These are phyloP conservation scores for Lenzites betulinus DNA, from an alignment of 768 basidiomycete genomes.

Conservation along the genomic window DNA sequence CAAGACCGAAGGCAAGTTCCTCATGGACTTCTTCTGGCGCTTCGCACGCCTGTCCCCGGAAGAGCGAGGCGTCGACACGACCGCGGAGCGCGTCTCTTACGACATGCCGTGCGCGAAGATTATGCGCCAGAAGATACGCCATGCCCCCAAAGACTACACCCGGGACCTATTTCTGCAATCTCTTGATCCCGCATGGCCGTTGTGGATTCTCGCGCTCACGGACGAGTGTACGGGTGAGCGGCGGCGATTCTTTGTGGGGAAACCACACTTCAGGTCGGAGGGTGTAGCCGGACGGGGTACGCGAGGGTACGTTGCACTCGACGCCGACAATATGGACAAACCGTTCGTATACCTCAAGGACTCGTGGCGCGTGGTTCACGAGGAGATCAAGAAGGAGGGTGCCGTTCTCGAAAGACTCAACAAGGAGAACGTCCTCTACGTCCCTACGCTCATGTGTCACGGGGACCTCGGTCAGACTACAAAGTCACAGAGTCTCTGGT, in stretches of 20 bases:
- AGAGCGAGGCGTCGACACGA: slow-evolving; percentile 6
- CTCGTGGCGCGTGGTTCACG: slow-evolving; percentile 2
- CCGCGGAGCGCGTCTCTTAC: neutral
- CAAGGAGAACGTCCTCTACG: neutral
- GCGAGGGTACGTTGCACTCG: slow-evolving; percentile 1
- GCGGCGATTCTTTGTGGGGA: neutral
- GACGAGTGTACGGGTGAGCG: neutral
- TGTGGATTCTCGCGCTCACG: neutral
- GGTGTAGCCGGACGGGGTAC: neutral
- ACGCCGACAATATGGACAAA: neutral
- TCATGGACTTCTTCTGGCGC: slow-evolving; percentile 8
- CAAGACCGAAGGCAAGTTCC: neutral
- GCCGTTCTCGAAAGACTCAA: neutral
- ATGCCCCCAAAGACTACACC: neutral
- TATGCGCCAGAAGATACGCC: neutral
- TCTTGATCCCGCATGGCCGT: neutral
- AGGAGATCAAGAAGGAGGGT: neutral
- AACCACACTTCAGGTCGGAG: neutral
- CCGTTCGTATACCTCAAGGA: slow-evolving; percentile 4
- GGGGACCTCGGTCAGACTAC: neutral
- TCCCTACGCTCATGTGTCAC: neutral
- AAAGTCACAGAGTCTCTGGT: neutral
- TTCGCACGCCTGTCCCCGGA: neutral
- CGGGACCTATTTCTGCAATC: neutral
- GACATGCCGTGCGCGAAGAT: neutral